These are phyloP conservation scores for Torrubiella hemipterigena DNA, from an alignment of 2,329 filamentous ascomycete species.

Conservation along the genomic window DNA sequence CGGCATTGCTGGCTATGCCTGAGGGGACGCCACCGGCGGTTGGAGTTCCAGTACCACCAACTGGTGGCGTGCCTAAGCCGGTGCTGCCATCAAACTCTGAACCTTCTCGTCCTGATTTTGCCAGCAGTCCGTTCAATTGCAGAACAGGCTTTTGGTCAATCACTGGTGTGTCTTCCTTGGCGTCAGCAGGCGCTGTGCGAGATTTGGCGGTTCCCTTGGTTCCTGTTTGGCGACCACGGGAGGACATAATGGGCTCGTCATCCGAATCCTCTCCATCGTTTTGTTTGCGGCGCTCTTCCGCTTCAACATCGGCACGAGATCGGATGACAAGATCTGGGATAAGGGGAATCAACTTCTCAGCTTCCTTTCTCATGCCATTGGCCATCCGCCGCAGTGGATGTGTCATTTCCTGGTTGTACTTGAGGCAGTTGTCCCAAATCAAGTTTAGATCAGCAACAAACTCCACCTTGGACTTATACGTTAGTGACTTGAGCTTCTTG, in stretches of 20 bases:
- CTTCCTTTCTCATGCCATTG: constrained; percentile 92
- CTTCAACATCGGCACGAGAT: constrained; percentile 88
- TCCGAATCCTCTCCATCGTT: constrained; percentile 86
- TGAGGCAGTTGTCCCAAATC: constrained; percentile 95
- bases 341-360: constrained; percentile 86
- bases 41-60: constrained; percentile 66
- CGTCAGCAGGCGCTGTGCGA: constrained; percentile 60
- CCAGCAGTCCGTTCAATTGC: constrained; percentile 52
- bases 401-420: constrained; percentile 83
- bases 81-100: constrained; percentile 80
- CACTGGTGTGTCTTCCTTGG: constrained; percentile 68
- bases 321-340: constrained; percentile 89
- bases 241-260: constrained; percentile 97
- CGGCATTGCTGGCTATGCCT: constrained; percentile 60
- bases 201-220: constrained; percentile 70
- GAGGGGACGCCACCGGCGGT: constrained; percentile 55
- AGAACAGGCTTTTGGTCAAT: constrained; percentile 63
- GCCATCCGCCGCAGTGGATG: constrained; percentile 88
- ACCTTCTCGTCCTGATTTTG: constrained; percentile 50
- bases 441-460: constrained; percentile 89
- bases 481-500: constrained; percentile 78
- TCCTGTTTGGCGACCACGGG: constrained; percentile 71
- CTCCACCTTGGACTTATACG: constrained; percentile 82
- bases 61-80: constrained; percentile 73
- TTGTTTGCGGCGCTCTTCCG: constrained; percentile 72